Conservation (phyloP, 176 grass and related monocot genomes). For the Avena sativa region DNA sequence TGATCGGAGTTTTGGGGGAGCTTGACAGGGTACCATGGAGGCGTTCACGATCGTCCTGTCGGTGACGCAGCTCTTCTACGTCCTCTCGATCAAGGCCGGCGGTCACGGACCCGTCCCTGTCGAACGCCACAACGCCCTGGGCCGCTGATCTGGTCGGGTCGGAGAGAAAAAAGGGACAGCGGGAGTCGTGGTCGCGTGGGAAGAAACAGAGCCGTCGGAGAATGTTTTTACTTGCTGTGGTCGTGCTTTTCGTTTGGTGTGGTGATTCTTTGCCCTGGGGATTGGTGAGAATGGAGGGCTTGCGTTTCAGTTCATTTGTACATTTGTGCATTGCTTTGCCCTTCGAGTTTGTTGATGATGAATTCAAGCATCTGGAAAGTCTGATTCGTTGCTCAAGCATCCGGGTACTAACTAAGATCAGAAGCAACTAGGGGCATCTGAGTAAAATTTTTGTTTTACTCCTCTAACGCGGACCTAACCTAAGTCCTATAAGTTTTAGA, state of each 20-base stretch:
- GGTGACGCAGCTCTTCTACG: slow-evolving; percentile 76
- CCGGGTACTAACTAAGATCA: no score
- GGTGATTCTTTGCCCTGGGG: slow-evolving; percentile 24
- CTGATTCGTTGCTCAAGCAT: background rate
- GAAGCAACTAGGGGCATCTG: no score
- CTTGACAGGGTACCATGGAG: slow-evolving; percentile 82
- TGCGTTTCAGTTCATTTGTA: background rate
- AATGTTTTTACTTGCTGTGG: background rate
- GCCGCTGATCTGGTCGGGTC: background rate
- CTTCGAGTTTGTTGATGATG: background rate
- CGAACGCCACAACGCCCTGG: background rate
- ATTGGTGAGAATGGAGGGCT: background rate
- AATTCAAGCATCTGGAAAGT: background rate
- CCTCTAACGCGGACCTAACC: no score
- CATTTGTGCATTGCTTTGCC: background rate
- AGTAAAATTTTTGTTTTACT: no score
- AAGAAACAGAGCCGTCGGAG: background rate
- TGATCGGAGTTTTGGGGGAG: background rate
- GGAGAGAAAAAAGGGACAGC: background rate
- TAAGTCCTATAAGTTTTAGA: no score
- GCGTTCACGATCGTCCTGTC: slow-evolving; percentile 80
- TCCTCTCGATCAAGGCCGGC: slow-evolving; percentile 61
- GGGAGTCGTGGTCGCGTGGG: background rate
- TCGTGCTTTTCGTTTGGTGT: background rate
- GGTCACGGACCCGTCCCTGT: slow-evolving; percentile 34